A percentile compares a stretch with the other conserved stretches of the same genome.
These are phyloP conservation scores for Fusarium miscanthi DNA, from an alignment of 2,329 filamentous ascomycete species.

Conservation along the genomic window DNA sequence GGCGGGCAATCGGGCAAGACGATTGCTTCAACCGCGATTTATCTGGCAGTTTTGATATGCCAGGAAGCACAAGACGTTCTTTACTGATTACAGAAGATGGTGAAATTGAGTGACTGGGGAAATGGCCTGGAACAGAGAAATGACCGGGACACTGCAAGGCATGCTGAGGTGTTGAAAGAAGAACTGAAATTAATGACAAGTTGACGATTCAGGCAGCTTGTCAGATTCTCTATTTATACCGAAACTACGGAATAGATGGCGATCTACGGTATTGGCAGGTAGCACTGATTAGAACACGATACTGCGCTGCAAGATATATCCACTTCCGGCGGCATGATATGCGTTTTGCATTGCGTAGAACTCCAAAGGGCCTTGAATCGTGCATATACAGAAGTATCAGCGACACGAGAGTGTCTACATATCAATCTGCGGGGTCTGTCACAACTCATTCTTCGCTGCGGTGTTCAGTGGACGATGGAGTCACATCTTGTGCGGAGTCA, in stretches of 20 bases:
- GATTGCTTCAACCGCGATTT: not conserved
- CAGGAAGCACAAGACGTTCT: rapidly evolving
- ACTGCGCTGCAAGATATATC: not conserved
- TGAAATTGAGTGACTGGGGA: too few relatives aligned
- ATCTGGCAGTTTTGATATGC: not conserved
- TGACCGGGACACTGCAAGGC: too few relatives aligned
- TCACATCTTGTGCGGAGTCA: not conserved
- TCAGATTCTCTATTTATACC: rapidly evolving
- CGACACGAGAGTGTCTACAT: not conserved
- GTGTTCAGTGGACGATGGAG: not conserved
- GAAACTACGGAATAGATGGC: not conserved
- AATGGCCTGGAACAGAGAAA: too few relatives aligned
- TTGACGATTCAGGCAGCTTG: rapidly evolving
- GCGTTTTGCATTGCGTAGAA: not conserved
- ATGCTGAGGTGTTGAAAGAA: not conserved
- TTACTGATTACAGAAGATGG: rapidly evolving
- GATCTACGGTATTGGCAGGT: not conserved
- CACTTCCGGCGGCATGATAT: not conserved
- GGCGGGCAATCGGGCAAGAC: too few relatives aligned
- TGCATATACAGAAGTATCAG: not conserved
- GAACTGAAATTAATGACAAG: not conserved
- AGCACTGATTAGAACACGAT: rapidly evolving
- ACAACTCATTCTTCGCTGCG: not conserved
- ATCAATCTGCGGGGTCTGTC: not conserved
- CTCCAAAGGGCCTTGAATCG: not conserved